phyloP scores from a whole-genome alignment of 169 alveolate species.

The Fabrea salina region DNA sequence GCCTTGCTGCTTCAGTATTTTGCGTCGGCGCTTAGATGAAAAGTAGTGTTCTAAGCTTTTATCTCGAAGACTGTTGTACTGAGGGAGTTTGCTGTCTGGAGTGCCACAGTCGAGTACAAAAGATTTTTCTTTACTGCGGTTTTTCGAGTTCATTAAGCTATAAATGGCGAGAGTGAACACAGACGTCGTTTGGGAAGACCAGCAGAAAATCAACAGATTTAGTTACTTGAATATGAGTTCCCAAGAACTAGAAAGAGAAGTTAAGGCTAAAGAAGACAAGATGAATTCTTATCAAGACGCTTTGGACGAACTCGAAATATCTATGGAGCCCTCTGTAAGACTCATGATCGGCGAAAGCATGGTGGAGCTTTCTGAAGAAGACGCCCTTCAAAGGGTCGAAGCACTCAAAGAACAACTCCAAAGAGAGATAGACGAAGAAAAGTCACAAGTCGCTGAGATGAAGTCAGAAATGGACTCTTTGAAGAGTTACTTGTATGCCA shows the following conservation, averaged over 20 bases:
- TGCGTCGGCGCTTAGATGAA: too few relatives aligned
- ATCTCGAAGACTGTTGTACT: too few relatives aligned
- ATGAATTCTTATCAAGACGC: slow-evolving; percentile 56
- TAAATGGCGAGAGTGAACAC: too few relatives aligned
- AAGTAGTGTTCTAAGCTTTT: too few relatives aligned
- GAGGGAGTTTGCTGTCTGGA: too few relatives aligned
- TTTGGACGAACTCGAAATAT: slow-evolving; percentile 20
- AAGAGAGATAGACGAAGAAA: slow-evolving; percentile 33
- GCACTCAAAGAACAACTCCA: slow-evolving; percentile 37
- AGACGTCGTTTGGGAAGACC: slow-evolving; percentile 49
- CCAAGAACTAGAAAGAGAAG: slow-evolving; percentile 33
- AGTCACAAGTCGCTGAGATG: slow-evolving; percentile 26
- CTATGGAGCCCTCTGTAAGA: slow-evolving; percentile 15
- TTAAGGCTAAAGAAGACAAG: slow-evolving; percentile 36
- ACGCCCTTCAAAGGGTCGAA: slow-evolving; percentile 42
- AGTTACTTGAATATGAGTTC: slow-evolving; percentile 36
- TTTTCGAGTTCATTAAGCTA: too few relatives aligned
- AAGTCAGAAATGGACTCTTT: slow-evolving; percentile 47
- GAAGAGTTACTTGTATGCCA: slow-evolving; percentile 47
- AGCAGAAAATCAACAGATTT: slow-evolving; percentile 42
- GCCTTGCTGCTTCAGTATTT: too few relatives aligned
- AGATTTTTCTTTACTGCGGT: too few relatives aligned
- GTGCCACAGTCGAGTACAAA: too few relatives aligned
- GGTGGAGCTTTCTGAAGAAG: slow-evolving; percentile 44
- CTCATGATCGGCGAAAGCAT: slow-evolving; percentile 49